phyloP scores from a whole-genome alignment of 1,139 yeast species.

The Groenewaldozyma auringiensis region DNA sequence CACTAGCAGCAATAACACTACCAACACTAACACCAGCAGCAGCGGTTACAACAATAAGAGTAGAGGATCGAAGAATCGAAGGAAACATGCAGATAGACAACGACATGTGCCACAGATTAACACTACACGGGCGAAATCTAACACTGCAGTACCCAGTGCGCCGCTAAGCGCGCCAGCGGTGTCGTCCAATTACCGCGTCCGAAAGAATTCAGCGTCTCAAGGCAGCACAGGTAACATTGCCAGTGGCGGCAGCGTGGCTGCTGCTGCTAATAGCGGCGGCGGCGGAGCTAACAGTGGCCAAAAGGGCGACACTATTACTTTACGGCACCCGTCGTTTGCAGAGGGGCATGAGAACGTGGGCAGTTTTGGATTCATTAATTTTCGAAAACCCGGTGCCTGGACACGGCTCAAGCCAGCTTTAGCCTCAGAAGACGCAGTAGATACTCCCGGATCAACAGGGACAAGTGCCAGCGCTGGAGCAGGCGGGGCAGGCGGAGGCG shows the following conservation, averaged over 20 bases:
- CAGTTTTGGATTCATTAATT: slow-evolving; percentile 17
- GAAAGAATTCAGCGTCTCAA: background rate
- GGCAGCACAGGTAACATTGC: background rate
- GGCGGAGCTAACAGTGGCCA: slow-evolving; percentile 5
- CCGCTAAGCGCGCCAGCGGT: background rate
- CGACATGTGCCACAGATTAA: slow-evolving; percentile 1
- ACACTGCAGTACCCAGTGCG: background rate
- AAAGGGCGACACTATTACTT: slow-evolving; percentile 16
- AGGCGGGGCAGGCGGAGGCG: slow-evolving; percentile 1
- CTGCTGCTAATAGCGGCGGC: slow-evolving; percentile 2
- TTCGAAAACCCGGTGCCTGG: slow-evolving; percentile 20
- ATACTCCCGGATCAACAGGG: background rate
- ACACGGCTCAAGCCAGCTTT: slow-evolving; percentile 14
- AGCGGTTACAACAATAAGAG: background rate
- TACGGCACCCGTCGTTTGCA: slow-evolving; percentile 18
- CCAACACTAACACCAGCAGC: background rate
- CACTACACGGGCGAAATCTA: background rate
- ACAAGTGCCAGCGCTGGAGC: background rate
- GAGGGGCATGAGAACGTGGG: slow-evolving; percentile 17
- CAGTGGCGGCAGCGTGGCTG: slow-evolving; percentile 1
- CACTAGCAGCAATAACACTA: background rate
- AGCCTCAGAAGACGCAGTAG: background rate
- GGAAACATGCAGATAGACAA: background rate
- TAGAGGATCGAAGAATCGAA: background rate
- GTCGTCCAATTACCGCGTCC: background rate